Evolutionary conservation across 257 asterid genomes (phyloP), one percentile per base, ranked within the genome.

Genomic region (Pogostemon cablin): DNA sequence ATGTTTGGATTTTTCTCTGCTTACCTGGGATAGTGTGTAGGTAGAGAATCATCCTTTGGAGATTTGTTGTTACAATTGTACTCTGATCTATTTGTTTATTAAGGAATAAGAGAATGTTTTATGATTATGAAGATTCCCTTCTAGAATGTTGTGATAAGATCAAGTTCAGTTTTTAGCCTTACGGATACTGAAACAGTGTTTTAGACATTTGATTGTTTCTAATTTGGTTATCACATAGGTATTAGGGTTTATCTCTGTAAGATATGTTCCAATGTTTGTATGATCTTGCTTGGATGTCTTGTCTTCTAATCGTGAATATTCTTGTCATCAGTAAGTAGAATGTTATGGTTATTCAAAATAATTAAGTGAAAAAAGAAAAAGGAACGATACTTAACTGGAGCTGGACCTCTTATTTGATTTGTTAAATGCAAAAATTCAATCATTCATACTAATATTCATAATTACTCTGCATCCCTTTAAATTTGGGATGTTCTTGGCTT

Each of bases 361-460:
- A 25, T 20, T 20, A 20, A 25, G 32, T 25, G 32, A 25, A 25
- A 25, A 25, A 25, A 25, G 32, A 25, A 25, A 20, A 25, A 25
- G 32, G 32, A 25, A 25, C 32, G 32, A 25, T 25, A 25, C 32
- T 25, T 25, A 25, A 25, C 9, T 32, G 17, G 2, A 50, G 17
- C 44, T 62, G 69, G 40, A 48, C 9, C 59, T 17, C 9, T 25
- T 25, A 40, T 1, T 58, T 12, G 53, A 49, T 37, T 52, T 61
- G 38, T 20, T 66, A 48, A 46, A 11, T 69, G 20, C 55, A 11
- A 8, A 63, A 44, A 43, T 44, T 44, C 5, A 39, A 62, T 20
- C 25, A 7, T 65, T 15, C 56, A 48, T 70, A 70, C 73, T 48
- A 41, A 9, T 39, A 32, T 58, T 37, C 4, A 17, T 44, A 17